phyloP scores from a whole-genome alignment of 169 alveolate species.

The Plasmodium relictum region DNA sequence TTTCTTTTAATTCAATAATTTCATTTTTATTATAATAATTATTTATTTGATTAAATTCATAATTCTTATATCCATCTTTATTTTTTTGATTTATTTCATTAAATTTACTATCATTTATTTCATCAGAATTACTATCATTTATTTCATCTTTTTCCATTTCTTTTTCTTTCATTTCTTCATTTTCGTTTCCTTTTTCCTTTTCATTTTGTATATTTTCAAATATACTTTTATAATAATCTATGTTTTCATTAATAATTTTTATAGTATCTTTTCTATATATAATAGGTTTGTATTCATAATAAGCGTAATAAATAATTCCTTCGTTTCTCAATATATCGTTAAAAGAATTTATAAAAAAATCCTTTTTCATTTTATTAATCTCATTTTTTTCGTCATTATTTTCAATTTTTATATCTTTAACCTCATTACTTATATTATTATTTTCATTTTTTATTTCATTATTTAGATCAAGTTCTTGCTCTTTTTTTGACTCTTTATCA shows the following conservation, averaged over 20 bases:
- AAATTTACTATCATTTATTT: neutral
- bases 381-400: neutral
- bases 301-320: conserved; percentile 68
- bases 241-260: conserved; percentile 43
- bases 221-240: conserved; percentile 39
- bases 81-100: neutral
- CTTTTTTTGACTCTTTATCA: neutral
- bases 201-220: conserved; percentile 39
- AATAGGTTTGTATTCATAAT: conserved; percentile 67
- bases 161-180: neutral
- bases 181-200: neutral
- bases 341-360: conserved; percentile 17
- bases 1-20: conserved; percentile 6
- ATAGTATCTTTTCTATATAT: conserved; percentile 68
- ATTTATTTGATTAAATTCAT: neutral
- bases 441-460: neutral
- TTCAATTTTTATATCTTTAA: neutral
- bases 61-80: neutral
- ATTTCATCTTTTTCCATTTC: conserved; percentile 2
- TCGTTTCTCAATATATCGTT: conserved; percentile 48
- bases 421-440: neutral
- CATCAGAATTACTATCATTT: neutral
- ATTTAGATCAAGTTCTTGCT: conserved; percentile 3
- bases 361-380: neutral
- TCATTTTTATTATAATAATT: neutral